These are phyloP conservation scores for Zasmidium angulare DNA, from an alignment of 2,329 filamentous ascomycete species.

Conservation along the genomic window DNA sequence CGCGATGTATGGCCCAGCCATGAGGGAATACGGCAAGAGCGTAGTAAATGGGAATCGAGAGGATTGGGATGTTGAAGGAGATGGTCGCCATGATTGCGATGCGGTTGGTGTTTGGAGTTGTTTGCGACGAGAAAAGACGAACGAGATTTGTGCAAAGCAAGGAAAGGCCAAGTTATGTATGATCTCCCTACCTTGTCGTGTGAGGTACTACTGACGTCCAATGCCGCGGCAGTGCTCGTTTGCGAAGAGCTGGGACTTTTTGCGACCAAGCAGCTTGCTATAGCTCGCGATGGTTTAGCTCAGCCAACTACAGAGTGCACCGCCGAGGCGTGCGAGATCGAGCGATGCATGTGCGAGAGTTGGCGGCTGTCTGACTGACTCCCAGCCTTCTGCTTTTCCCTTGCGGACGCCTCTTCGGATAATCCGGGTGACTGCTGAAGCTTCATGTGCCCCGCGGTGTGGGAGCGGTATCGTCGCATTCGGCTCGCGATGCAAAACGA, in stretches of 20 bases:
- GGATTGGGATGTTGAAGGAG: slow-evolving; percentile 40
- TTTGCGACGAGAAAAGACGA: neutral
- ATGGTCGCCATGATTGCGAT: slow-evolving; percentile 14
- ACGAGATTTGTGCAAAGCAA: neutral
- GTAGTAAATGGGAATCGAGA: slow-evolving; percentile 48
- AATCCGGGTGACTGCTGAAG: neutral
- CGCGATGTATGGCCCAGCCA: slow-evolving; percentile 37
- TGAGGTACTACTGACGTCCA: neutral
- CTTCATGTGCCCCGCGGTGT: neutral
- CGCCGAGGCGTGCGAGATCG: neutral
- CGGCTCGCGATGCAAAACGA: neutral
- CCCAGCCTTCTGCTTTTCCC: neutral
- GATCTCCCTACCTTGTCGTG: neutral
- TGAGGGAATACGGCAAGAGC: slow-evolving; percentile 44
- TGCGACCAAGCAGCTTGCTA: neutral
- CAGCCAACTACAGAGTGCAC: neutral
- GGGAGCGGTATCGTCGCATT: neutral
- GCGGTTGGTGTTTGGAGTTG: neutral
- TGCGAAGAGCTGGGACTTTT: neutral
- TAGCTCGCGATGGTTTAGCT: neutral
- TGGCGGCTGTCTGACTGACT: neutral
- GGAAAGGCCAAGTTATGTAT: neutral
- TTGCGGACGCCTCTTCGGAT: neutral
- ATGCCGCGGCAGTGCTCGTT: neutral
- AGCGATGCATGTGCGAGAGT: neutral